Evolutionary conservation across 2,329 filamentous ascomycete species (phyloP), one percentile per base, ranked within the genome.

Genomic region (Phymatotrichopsis omnivora): DNA sequence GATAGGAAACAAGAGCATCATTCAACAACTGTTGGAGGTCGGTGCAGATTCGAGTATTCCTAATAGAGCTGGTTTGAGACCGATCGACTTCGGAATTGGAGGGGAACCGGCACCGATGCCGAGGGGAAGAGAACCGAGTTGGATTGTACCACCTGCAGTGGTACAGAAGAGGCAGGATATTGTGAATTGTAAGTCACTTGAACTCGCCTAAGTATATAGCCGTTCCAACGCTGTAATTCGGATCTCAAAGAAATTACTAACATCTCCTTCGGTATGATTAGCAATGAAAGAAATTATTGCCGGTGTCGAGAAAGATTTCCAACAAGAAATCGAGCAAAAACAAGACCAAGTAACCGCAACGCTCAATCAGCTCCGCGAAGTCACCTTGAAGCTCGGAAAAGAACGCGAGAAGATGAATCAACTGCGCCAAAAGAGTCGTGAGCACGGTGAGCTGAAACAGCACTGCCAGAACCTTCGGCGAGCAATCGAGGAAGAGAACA

Each of bases 1-100:
- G 51, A 93, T 95, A 56, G 85, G 86, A 17, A 96, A 94, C 61
- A 74, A 82, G 44, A 93, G 85, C 58, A 94, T 98, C 57, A 93
- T 96, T 47, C 89, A 86, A n/a, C 91, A 98, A 61, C 70, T 98
- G 24, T 71, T 96, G 8, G 91, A 98, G 64, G 87, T 98, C 32
- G 86, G 89, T 45, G 91, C 91, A 1, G 86, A 96, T 62, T 82
- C 86, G n/a, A 78, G 81, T 42, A 87, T 96, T 59, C 75, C 85
- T 5, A 98, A 98, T 59, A 78, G 86, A 37, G 87, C 87, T 33
- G 87, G 89, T 16, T 71, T 96, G 10, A 75, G 85, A 29, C 87
- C 91, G 1, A 72, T 86, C n/a, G 91, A 96, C 62, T 98, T 98
- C 66, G 89, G 89, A 7, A 85, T 96, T 22, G 85, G 85, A 4